Evolutionary conservation across 257 asterid genomes (phyloP), one percentile per base, ranked within the genome.

Genomic region (Craterostigma plantagineum): DNA sequence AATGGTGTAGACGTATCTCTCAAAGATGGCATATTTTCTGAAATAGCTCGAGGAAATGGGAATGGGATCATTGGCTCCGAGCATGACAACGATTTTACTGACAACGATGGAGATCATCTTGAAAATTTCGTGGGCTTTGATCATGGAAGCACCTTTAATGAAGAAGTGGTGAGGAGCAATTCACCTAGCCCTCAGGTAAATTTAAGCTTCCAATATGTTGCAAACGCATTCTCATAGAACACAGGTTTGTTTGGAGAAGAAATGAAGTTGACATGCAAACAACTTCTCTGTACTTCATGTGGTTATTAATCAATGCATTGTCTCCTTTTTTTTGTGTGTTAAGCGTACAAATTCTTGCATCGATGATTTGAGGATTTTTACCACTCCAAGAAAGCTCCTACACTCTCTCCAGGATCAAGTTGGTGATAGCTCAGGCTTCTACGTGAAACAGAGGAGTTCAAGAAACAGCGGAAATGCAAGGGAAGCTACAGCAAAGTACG

Each of bases 361-460:
- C 16, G 84, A 79, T 44, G 77, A 67, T 54, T 64, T 75, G 60
- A 80, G 66, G 65, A 79, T 83, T 52, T 83, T 68, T 68, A 53
- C 81, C 15, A 90, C 95, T 11, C 99, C 99, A 35, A 75, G 95
- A 57, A 79, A 66, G 60, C 92, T 90, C 47, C 56, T 79, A 23
- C 81, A 45, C 46, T 77, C 93, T 7, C 95, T 90, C 57, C 95
- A 83, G 65, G 95, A 83, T 58, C 49, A 53, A 16, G 74, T 63
- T 33, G 70, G 63, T 41, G 58, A 17, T 45, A 66, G 53, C 61
- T 57, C 62, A 1, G 38, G 60, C 54, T 51, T 49, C 47, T 59
- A 68, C 12, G 63, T 55, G 57, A 63, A 63, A n/a, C n/a, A n/a
- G n/a, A n/a, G n/a, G n/a, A n/a, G n/a, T n/a, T n/a, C n/a, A n/a